These are phyloP conservation scores for Phytopythium montanum DNA, from an alignment of 352 stramenopile species.

Conservation along the genomic window DNA sequence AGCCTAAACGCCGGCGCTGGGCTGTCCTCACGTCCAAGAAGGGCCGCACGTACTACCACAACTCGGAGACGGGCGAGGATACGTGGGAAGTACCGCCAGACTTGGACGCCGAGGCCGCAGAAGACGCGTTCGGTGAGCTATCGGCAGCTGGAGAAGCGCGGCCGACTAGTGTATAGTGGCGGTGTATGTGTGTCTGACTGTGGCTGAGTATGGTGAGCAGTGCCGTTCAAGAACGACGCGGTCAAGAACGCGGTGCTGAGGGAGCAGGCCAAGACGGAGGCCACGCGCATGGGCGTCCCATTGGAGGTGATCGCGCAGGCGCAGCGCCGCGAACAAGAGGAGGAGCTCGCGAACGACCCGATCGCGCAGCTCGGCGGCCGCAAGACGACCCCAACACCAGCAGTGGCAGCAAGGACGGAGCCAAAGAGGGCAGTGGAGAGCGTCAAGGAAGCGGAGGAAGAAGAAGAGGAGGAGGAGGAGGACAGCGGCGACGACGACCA, in stretches of 20 bases:
- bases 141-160: no score
- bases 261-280: conserved; percentile 74
- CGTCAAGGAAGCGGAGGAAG: not conserved
- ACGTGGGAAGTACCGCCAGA: conserved; percentile 70
- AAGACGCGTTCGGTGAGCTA: conserved; percentile 53
- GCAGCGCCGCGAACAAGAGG: conserved; percentile 32
- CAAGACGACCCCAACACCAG: not conserved
- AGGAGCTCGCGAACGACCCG: conserved; percentile 28
- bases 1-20: conserved; percentile 49
- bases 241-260: conserved; percentile 77
- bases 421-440: not conserved
- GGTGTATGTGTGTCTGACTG: conserved; percentile 11
- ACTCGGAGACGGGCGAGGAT: conserved; percentile 78
- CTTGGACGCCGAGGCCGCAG: conserved; percentile 52
- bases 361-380: conserved; percentile 21
- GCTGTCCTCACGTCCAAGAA: conserved; percentile 57
- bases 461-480: not conserved
- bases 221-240: conserved; percentile 80
- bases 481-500: not conserved
- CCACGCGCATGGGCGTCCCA: conserved; percentile 61
- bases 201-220: conserved; percentile 16
- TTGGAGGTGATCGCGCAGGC: conserved; percentile 46
- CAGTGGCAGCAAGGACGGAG: not conserved
- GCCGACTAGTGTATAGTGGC: no score
- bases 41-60: conserved; percentile 79